These are phyloP conservation scores for Phytomonas sp. DNA, from an alignment of 208 protist species.

Conservation along the genomic window DNA sequence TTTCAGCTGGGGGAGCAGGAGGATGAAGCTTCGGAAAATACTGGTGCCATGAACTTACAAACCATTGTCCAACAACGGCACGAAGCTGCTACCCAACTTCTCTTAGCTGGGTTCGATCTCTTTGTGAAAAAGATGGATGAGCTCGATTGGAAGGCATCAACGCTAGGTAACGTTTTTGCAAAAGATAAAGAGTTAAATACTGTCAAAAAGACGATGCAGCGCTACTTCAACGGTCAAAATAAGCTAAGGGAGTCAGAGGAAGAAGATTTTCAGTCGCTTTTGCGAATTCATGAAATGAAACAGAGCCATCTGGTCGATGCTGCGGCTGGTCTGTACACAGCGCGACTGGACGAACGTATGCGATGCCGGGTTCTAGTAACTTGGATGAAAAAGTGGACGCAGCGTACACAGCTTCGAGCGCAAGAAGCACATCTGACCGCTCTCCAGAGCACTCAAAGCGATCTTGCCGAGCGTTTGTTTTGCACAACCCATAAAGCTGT, in stretches of 20 bases:
- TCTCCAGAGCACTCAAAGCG: neutral
- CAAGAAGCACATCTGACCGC: neutral
- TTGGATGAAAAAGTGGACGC: constrained; percentile 24
- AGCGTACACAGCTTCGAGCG: constrained; percentile 2
- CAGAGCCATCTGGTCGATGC: constrained; percentile 19
- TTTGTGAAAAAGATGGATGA: constrained; percentile 21
- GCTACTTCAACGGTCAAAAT: constrained; percentile 44
- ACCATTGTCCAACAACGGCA: constrained; percentile 26
- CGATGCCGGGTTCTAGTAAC: constrained; percentile 8
- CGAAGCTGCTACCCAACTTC: constrained; percentile 26
- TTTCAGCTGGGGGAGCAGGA: constrained; percentile 14
- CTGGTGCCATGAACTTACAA: constrained; percentile 19
- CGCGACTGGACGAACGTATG: constrained; percentile 5
- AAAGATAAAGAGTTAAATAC: constrained; percentile 29
- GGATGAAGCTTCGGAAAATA: neutral
- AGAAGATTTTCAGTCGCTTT: constrained; percentile 13
- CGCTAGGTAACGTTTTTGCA: constrained; percentile 18
- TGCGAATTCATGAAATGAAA: constrained; percentile 18
- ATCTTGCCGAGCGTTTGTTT: neutral
- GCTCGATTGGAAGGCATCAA: constrained; percentile 20
- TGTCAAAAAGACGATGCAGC: constrained; percentile 40
- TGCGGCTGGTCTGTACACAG: neutral
- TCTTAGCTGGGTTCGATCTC: constrained; percentile 22
- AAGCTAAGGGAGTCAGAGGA: constrained; percentile 17
- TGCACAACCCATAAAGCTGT: neutral